Evolutionary conservation across 768 basidiomycete species (phyloP).

Genomic region (Imleria badia): DNA sequence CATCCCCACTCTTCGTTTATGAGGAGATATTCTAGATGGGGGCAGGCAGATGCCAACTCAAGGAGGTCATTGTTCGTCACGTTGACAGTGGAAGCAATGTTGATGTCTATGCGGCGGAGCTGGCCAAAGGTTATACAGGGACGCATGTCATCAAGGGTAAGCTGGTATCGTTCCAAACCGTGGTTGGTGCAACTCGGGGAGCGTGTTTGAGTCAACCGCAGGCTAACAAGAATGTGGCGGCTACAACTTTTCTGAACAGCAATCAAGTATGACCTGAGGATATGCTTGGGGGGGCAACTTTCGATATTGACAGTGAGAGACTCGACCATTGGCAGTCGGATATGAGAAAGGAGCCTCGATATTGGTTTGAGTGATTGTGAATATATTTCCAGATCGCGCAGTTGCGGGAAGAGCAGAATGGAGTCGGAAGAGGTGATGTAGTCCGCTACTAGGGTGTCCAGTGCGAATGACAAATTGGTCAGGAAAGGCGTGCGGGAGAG

Average conservation of each 20-base stretch:
- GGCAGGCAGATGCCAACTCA: conserved; percentile 18
- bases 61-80: conserved; percentile 12
- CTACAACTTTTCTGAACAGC: conserved; percentile 9
- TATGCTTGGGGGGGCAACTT: conserved; percentile 6
- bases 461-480: conserved; percentile 7
- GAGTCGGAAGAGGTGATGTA: conserved; percentile 1
- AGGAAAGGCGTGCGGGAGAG: conserved; percentile 15
- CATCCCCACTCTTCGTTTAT: conserved; percentile 24
- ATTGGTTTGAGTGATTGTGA: conserved; percentile 5
- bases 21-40: conserved; percentile 12
- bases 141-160: conserved; percentile 17
- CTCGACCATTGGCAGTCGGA: conserved; percentile 5
- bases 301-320: conserved; percentile 10
- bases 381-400: conserved; percentile 12
- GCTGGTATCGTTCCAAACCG: conserved; percentile 2
- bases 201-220: conserved; percentile 13
- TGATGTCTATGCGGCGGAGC: conserved; percentile 14
- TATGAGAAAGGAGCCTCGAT: neutral
- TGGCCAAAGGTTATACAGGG: conserved; percentile 15
- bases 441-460: neutral
- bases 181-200: neutral
- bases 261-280: conserved; percentile 5
- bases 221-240: neutral
- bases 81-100: conserved; percentile 9
- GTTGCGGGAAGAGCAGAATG: conserved; percentile 2